Evolutionary conservation across 306 rosid genomes (phyloP).

Genomic region (Hylodesmum podocarpum): DNA sequence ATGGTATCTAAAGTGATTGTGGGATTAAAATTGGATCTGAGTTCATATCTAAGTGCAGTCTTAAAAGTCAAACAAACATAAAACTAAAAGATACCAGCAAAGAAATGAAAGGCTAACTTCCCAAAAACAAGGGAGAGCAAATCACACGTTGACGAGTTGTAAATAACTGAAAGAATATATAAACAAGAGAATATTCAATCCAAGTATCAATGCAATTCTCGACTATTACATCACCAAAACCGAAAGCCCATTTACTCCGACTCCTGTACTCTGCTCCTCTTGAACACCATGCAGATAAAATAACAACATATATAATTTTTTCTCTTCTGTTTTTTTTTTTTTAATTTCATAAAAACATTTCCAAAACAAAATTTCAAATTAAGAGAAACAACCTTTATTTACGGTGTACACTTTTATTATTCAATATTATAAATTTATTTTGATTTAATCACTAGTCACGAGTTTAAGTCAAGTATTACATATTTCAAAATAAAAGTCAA

Average conservation of each 20-base stretch:
- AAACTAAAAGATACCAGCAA: not conserved
- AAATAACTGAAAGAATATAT: not conserved
- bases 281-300: too few relatives aligned
- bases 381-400: not conserved
- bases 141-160: not conserved
- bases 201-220: not conserved
- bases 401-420: not conserved
- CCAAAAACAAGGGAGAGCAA: not conserved
- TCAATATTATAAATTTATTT: too few relatives aligned
- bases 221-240: not conserved
- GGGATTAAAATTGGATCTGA: not conserved
- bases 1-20: not conserved
- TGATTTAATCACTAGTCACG: too few relatives aligned
- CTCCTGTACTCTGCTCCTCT: too few relatives aligned
- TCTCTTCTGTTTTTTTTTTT: too few relatives aligned
- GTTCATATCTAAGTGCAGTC: not conserved
- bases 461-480: too few relatives aligned
- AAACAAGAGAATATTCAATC: not conserved
- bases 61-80: not conserved
- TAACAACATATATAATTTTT: too few relatives aligned
- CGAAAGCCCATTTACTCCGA: too few relatives aligned
- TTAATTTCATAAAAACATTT: too few relatives aligned
- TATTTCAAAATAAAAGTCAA: too few relatives aligned
- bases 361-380: too few relatives aligned
- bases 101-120: not conserved